phyloP scores from a whole-genome alignment of 2,329 filamentous ascomycete genomes.

The Podosphaera xanthii region DNA sequence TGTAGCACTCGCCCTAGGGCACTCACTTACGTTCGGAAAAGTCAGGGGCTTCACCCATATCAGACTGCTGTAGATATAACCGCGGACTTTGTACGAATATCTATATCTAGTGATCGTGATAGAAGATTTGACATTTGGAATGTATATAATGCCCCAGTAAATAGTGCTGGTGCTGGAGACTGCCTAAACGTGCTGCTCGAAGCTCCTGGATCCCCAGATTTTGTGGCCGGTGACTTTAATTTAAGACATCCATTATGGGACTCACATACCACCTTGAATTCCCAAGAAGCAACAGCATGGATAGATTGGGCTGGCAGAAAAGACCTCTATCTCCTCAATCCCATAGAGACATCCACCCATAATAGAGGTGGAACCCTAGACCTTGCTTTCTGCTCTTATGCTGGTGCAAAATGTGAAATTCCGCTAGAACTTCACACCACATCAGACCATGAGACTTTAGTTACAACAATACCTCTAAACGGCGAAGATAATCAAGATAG shows the following conservation, averaged over 20 bases:
- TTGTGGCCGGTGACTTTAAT: not conserved
- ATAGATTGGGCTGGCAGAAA: not conserved
- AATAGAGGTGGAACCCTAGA: not conserved
- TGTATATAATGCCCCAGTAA: too few species aligned
- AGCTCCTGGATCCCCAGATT: too few species aligned
- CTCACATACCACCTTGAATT: not conserved
- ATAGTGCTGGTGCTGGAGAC: too few species aligned
- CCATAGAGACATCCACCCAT: not conserved
- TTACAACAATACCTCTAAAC: not conserved
- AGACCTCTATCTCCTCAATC: constrained; percentile 1
- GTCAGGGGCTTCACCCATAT: not conserved
- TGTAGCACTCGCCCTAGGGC: not conserved
- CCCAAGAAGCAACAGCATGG: not conserved
- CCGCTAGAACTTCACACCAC: not conserved
- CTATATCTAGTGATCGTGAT: too few species aligned
- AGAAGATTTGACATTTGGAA: too few species aligned
- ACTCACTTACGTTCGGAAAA: not conserved
- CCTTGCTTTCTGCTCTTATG: not conserved
- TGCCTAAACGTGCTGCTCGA: too few species aligned
- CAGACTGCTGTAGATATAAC: not conserved
- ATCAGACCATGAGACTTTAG: not conserved
- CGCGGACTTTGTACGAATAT: not conserved
- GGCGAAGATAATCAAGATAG: too few species aligned
- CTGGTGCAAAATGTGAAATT: constrained; percentile 1
- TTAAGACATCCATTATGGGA: not conserved